A percentile compares a stretch with the other conserved stretches of the same genome.
phyloP scores from a whole-genome alignment of 306 rosid genomes.

The Quercus mongolica region DNA sequence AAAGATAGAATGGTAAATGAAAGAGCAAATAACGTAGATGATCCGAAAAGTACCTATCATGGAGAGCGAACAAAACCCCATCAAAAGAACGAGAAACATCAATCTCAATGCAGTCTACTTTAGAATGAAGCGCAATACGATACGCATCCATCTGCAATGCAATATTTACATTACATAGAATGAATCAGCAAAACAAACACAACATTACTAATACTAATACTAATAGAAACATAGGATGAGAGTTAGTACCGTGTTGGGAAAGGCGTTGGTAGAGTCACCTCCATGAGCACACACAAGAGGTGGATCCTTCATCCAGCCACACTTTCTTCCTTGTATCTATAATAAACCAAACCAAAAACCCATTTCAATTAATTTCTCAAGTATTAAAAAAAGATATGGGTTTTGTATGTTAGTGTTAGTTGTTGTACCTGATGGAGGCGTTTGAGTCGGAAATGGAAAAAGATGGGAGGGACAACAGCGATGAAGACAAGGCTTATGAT shows the following conservation, averaged over 20 bases:
- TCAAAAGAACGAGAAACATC: slow-evolving; percentile 91
- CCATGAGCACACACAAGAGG: slow-evolving; percentile 94
- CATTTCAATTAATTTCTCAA: no score
- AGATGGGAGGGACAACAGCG: slow-evolving; percentile 65
- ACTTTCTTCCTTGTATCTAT: slow-evolving; percentile 50
- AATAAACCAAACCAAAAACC: not conserved
- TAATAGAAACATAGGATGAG: no score
- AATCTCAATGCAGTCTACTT: slow-evolving; percentile 81
- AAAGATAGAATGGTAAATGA: not conserved
- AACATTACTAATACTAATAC: not conserved
- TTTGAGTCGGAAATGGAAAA: slow-evolving; percentile 70
- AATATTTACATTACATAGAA: no score
- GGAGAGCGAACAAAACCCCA: slow-evolving; percentile 81
- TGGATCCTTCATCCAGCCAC: slow-evolving; percentile 69
- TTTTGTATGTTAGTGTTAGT: no score
- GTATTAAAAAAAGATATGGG: no score
- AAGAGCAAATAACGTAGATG: not conserved
- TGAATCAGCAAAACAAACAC: not conserved
- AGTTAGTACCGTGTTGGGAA: slow-evolving; percentile 62
- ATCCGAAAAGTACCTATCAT: slow-evolving; percentile 59
- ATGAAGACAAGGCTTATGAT: slow-evolving; percentile 40
- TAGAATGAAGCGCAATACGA: slow-evolving; percentile 54
- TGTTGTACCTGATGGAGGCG: slow-evolving; percentile 44
- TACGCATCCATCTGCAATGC: slow-evolving; percentile 66
- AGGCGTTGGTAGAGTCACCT: slow-evolving; percentile 76